Evolutionary conservation across 164 flowering plant genomes (phyloP), one percentile per base, ranked within the genome.

Genomic region (Saururus chinensis): DNA sequence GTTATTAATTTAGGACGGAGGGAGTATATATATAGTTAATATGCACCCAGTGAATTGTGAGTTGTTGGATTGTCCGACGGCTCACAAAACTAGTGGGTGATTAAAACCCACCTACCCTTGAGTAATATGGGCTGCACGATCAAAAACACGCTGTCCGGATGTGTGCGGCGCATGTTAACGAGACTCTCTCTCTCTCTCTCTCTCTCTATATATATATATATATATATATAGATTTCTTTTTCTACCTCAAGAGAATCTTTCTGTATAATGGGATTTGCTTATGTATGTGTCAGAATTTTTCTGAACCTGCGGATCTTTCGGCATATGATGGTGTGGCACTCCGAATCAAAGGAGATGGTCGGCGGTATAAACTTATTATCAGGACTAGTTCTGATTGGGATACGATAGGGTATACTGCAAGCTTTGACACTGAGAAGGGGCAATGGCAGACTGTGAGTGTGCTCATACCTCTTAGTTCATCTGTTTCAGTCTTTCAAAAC

Each of bases 321-420:
- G 89, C 91, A 66, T 93, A 90, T 78, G 96, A 90, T 77, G 99
- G 99, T 45, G 67, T 93, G 66, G 96, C 90, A 73, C 71, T 93
- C 64, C 78, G 91, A 30, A 61, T 88, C 58, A 90, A 84, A 77
- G 99, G 99, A 55, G 91, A 88, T 77, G 99, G 99, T 7, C 84
- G 82, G 13, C 81, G 92, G 9, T 93, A 90, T 70, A 90, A 93
- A 69, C 74, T 93, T 61, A 86, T 93, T 66, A 74, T 93, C 65
- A 88, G 99, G 41, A 93, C 83, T n/a, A 93, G 92, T 70, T 40
- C 73, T 73, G 95, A 93, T 21, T 93, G 99, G 99, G 99, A 93
- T 71, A 85, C 97, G 35, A 80, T 93, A 45, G 99, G 96, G 10
- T 93, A 93, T 68, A 93, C 97, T 14, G 71, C 76, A 42, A 65